These are phyloP conservation scores for Camellia sinensis DNA, from an alignment of 148 eudicot species.

Conservation along the genomic window DNA sequence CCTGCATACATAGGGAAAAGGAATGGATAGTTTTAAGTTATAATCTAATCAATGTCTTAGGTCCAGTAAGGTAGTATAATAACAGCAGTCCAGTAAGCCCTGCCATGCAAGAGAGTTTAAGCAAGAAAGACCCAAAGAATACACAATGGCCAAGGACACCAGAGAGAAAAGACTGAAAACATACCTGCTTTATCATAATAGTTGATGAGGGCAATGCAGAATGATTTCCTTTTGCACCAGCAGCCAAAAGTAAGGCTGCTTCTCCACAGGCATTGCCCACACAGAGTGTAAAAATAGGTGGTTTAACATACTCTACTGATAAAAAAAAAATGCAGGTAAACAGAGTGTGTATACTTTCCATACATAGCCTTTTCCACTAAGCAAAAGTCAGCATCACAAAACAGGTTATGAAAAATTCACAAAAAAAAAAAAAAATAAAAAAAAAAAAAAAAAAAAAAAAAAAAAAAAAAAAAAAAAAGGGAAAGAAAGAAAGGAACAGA, in stretches of 20 bases:
- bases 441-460: too few species aligned
- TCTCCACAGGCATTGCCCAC: slow-evolving; percentile 99
- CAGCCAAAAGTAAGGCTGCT: slow-evolving; percentile 92
- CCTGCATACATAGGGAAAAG: slow-evolving; percentile 46
- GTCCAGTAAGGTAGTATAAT: background rate
- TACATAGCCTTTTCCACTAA: background rate
- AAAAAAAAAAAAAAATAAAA: too few species aligned
- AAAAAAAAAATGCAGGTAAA: slow-evolving; percentile 5
- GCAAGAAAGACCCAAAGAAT: slow-evolving; percentile 11
- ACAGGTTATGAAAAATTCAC: background rate
- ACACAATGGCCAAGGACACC: background rate
- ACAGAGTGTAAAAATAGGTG: slow-evolving; percentile 84
- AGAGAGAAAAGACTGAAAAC: background rate
- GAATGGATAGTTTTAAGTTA: background rate
- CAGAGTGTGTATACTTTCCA: background rate
- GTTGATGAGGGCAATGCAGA: slow-evolving; percentile 93
- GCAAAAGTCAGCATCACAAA: background rate
- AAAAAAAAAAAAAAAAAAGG: too few species aligned
- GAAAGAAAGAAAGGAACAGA: too few species aligned
- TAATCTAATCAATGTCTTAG: background rate
- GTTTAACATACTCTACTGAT: slow-evolving; percentile 34
- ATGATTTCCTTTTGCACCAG: slow-evolving; percentile 92
- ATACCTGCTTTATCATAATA: slow-evolving; percentile 88
- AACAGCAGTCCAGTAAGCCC: background rate
- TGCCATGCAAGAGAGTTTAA: background rate